A percentile compares a stretch with the other conserved stretches of the same genome.
Evolutionary conservation across 768 basidiomycete species (phyloP).

Genomic region (Calocera cornea): DNA sequence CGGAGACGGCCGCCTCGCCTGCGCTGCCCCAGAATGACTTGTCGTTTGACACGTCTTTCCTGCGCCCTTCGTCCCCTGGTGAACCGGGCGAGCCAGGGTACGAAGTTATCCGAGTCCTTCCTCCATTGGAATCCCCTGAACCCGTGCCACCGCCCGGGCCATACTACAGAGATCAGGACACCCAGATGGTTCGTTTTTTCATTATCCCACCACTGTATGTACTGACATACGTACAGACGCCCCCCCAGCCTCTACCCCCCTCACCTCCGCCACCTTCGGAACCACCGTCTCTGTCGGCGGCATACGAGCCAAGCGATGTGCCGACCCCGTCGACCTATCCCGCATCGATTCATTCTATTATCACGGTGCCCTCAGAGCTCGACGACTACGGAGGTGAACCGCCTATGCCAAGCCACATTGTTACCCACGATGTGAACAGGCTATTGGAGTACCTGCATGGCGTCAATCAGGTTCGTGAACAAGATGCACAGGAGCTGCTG

Average conservation of each 20-base stretch:
- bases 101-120: conserved; percentile 17
- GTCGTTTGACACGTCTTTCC: conserved; percentile 62
- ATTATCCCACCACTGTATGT: too few relatives aligned
- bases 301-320: conserved; percentile 14
- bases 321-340: conserved; percentile 35
- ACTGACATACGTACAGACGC: neutral
- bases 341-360: conserved; percentile 39
- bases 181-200: neutral
- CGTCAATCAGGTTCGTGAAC: conserved; percentile 45
- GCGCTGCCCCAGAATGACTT: conserved; percentile 49
- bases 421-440: conserved; percentile 30
- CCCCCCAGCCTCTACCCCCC: conserved; percentile 2
- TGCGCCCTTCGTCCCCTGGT: conserved; percentile 25
- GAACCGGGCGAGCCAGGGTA: neutral
- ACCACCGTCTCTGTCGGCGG: neutral
- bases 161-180: conserved; percentile 12
- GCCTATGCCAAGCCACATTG: conserved; percentile 26
- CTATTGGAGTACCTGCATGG: conserved; percentile 46
- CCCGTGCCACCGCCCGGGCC: conserved; percentile 28
- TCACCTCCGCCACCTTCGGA: conserved; percentile 5
- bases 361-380: conserved; percentile 32
- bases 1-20: conserved; percentile 37
- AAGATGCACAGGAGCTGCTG: conserved; percentile 49
- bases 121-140: conserved; percentile 27
- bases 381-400: conserved; percentile 27